These are phyloP conservation scores for Hyaloscypha finlandica DNA, from an alignment of 495 filamentous ascomycete species.

Conservation along the genomic window DNA sequence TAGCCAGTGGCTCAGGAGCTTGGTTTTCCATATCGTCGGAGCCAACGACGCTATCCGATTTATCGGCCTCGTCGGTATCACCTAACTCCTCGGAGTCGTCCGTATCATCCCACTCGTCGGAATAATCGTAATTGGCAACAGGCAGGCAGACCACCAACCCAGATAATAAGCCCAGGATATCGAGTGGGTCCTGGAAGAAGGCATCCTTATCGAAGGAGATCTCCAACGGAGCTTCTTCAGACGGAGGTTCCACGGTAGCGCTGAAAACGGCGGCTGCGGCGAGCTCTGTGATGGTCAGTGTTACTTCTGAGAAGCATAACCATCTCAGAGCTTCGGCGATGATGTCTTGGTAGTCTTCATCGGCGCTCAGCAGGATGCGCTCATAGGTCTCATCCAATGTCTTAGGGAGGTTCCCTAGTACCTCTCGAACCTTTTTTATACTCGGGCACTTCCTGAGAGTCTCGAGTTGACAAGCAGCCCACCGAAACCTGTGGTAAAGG, in stretches of 20 bases:
- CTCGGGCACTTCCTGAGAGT: slow-evolving; percentile 33
- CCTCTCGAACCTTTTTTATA: slow-evolving; percentile 25
- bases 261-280: slow-evolving; percentile 1
- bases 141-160: background rate
- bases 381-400: slow-evolving; percentile 43
- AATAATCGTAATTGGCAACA: background rate
- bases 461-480: slow-evolving; percentile 48
- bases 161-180: background rate
- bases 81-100: too few relatives aligned
- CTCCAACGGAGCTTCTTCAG: background rate
- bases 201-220: background rate
- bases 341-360: background rate
- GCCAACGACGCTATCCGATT: too few relatives aligned
- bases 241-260: background rate
- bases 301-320: background rate
- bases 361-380: background rate
- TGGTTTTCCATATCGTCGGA: background rate
- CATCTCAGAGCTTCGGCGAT: background rate
- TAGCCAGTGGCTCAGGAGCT: background rate
- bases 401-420: slow-evolving; percentile 38
- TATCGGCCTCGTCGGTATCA: too few relatives aligned
- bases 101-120: background rate
- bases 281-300: slow-evolving; percentile 1
- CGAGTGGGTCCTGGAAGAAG: background rate
- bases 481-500: slow-evolving; percentile 42